These are phyloP conservation scores for Gnaphalium uliginosum DNA, from an alignment of 129 eudicot species.

Conservation along the genomic window DNA sequence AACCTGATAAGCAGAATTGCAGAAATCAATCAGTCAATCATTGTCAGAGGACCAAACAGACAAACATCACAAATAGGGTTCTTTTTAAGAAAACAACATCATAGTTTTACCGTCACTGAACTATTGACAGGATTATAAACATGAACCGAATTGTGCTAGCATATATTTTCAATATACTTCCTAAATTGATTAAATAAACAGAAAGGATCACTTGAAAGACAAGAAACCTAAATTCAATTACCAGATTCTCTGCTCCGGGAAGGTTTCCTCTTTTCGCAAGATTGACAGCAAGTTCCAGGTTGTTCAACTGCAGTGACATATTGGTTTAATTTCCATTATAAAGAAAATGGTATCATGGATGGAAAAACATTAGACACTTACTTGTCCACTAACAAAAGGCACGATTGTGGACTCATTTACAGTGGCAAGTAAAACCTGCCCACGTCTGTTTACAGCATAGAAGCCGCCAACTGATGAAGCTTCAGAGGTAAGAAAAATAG, in stretches of 20 bases:
- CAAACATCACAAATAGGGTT: neutral
- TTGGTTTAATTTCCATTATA: neutral
- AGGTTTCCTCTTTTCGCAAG: constrained; percentile 98
- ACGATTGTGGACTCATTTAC: constrained; percentile 90
- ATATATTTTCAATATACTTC: neutral
- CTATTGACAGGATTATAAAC: neutral
- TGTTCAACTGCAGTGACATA: constrained; percentile 64
- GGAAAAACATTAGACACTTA: constrained; percentile 31
- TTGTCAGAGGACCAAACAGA: neutral
- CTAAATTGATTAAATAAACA: constrained; percentile 9
- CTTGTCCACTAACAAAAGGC: constrained; percentile 93
- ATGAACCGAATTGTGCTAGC: neutral
- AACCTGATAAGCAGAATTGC: constrained; percentile 51
- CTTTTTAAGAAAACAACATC: constrained; percentile 2
- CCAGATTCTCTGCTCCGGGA: constrained; percentile 99
- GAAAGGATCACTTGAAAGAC: constrained; percentile 6
- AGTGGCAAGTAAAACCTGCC: constrained; percentile 95
- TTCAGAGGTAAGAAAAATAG: constrained; percentile 73
- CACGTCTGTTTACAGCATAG: constrained; percentile 42
- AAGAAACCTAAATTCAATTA: constrained; percentile 20
- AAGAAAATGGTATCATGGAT: neutral
- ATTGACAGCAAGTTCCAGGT: constrained; percentile 97
- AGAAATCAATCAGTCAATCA: constrained; percentile 14
- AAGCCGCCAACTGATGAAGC: constrained; percentile 40
- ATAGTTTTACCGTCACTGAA: constrained; percentile 1